Conservation (phyloP, 441 rosid genomes). For the Macaranga tanarius region DNA sequence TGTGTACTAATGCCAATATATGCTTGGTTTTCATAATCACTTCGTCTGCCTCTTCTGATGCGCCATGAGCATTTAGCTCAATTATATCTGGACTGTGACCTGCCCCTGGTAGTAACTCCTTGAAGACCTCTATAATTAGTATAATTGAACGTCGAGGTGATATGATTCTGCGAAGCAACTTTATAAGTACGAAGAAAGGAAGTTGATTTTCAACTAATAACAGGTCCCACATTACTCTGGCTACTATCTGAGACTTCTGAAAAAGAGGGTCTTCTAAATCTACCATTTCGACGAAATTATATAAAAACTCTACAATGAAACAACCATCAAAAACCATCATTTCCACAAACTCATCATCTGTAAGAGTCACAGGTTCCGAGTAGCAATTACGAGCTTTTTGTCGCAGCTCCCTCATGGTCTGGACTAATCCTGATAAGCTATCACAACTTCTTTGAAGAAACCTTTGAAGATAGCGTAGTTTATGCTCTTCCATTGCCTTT, state of each 20-base stretch:
- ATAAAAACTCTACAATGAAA: slow-evolving; percentile 14
- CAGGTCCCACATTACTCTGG: slow-evolving; percentile 10
- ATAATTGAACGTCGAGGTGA: no score
- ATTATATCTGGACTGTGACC: background rate
- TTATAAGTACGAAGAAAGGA: slow-evolving; percentile 24
- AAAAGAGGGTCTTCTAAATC: background rate
- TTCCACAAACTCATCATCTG: slow-evolving; percentile 4
- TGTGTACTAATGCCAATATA: slow-evolving; percentile 1
- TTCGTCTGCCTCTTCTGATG: no score
- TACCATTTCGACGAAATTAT: fast-evolving
- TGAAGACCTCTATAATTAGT: background rate
- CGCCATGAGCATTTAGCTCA: no score
- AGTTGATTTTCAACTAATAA: slow-evolving; percentile 29
- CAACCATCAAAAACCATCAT: slow-evolving; percentile 36
- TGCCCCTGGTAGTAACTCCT: no score
- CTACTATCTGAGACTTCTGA: no score
- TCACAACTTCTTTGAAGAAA: background rate
- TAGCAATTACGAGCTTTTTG: background rate
- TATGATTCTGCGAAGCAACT: background rate
- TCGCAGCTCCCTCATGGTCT: background rate
- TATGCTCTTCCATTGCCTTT: background rate
- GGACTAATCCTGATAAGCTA: background rate
- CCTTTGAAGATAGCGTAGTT: background rate
- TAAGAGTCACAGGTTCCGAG: background rate
- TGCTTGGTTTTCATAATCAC: background rate